phyloP scores from a whole-genome alignment of 2,329 filamentous ascomycete genomes.

The Penicillium griseofulvum region DNA sequence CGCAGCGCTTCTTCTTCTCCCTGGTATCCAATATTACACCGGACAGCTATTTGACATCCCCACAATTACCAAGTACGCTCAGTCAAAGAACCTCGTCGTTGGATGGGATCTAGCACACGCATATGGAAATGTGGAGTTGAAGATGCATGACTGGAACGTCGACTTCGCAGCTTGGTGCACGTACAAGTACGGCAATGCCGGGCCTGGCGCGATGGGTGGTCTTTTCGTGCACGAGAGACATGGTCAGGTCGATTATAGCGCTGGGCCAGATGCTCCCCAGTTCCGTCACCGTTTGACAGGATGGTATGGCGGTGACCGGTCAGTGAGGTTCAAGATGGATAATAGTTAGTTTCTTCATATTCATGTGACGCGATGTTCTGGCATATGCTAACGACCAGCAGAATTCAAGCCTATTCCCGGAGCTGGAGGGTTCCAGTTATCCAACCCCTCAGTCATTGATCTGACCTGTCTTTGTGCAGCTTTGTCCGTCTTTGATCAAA shows the following conservation, averaged over 20 bases:
- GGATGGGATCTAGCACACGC: slow-evolving; percentile 88
- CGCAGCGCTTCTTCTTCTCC: slow-evolving; percentile 73
- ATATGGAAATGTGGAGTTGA: slow-evolving; percentile 73
- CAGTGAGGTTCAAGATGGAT: slow-evolving; percentile 75
- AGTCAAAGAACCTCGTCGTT: slow-evolving; percentile 64
- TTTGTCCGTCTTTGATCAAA: slow-evolving; percentile 70
- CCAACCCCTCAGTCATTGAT: slow-evolving; percentile 76
- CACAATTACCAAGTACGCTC: slow-evolving; percentile 72
- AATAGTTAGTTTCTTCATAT: slow-evolving; percentile 48
- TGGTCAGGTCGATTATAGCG: slow-evolving; percentile 46
- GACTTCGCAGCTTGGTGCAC: slow-evolving; percentile 92
- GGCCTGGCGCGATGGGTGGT: slow-evolving; percentile 75
- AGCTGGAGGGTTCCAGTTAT: slow-evolving; percentile 75
- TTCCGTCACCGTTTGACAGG: slow-evolving; percentile 69
- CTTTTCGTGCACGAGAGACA: slow-evolving; percentile 76
- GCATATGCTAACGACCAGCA: slow-evolving; percentile 21
- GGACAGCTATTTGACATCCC: slow-evolving; percentile 82
- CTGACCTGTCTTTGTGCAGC: slow-evolving; percentile 68
- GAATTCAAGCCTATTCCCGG: slow-evolving; percentile 73
- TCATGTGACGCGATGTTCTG: not conserved
- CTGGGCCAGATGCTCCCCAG: slow-evolving; percentile 43
- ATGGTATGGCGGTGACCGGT: slow-evolving; percentile 81
- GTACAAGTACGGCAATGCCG: slow-evolving; percentile 89
- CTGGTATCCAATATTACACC: slow-evolving; percentile 88
- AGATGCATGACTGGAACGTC: slow-evolving; percentile 81